These are phyloP conservation scores for Aspergillus baeticus DNA, from an alignment of 495 filamentous ascomycete genomes.

Conservation along the genomic window DNA sequence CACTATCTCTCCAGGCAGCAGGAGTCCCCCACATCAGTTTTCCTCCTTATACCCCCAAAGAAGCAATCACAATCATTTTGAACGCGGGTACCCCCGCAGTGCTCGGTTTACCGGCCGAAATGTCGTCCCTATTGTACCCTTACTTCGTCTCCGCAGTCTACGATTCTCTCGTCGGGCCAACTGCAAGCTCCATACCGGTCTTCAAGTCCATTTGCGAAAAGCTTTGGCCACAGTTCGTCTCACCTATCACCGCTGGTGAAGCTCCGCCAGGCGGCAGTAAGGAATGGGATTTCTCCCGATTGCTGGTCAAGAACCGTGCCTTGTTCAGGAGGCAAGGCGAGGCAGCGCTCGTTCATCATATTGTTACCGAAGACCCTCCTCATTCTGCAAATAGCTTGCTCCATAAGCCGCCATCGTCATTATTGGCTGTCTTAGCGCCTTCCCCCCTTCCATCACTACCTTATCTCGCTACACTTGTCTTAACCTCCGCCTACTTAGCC, in stretches of 20 bases:
- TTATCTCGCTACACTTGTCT: constrained; percentile 76
- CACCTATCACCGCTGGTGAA: constrained; percentile 40
- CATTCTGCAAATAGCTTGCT: constrained; percentile 13
- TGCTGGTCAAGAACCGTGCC: constrained; percentile 69
- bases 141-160: constrained; percentile 44
- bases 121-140: constrained; percentile 34
- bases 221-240: constrained; percentile 78
- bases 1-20: constrained; percentile 67
- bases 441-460: constrained; percentile 56
- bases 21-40: constrained; percentile 82
- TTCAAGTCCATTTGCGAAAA: constrained; percentile 52
- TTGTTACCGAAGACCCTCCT: constrained; percentile 50
- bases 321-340: constrained; percentile 83
- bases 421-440: constrained; percentile 30
- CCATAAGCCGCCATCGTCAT: constrained; percentile 21
- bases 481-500: constrained; percentile 87
- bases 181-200: constrained; percentile 42
- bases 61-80: constrained; percentile 72
- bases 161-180: constrained; percentile 42
- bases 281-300: constrained; percentile 76
- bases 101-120: constrained; percentile 30
- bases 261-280: constrained; percentile 37
- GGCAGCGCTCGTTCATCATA: constrained; percentile 63
- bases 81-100: constrained; percentile 38
- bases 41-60: constrained; percentile 76